Conservation (phyloP, 345 rosid genomes). For the Kandelia obovata region DNA sequence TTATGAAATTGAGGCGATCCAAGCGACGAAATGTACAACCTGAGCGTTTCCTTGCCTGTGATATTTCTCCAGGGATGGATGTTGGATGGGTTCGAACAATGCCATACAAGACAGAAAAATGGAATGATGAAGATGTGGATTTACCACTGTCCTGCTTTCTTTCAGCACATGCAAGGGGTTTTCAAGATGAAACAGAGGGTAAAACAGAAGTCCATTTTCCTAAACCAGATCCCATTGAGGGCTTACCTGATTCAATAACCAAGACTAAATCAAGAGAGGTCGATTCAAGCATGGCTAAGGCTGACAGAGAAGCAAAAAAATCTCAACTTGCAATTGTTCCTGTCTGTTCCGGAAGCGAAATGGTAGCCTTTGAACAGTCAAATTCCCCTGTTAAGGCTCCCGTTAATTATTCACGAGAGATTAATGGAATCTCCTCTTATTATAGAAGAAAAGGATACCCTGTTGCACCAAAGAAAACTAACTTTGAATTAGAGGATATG, state of each 20-base stretch:
- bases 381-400: conserved; percentile 31
- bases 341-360: conserved; percentile 35
- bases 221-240: conserved; percentile 16
- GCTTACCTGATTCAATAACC: conserved; percentile 10
- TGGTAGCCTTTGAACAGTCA: conserved; percentile 30
- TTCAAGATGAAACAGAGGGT: conserved; percentile 16
- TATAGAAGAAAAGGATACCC: conserved; percentile 20
- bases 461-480: conserved; percentile 3
- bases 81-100: conserved; percentile 41
- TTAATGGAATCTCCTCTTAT: conserved; percentile 24
- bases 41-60: conserved; percentile 54
- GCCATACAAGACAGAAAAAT: conserved; percentile 41
- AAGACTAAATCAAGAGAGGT: conserved; percentile 20
- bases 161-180: conserved; percentile 14
- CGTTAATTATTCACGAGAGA: conserved; percentile 24
- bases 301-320: conserved; percentile 16
- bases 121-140: conserved; percentile 50
- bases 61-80: conserved; percentile 32
- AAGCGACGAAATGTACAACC: conserved; percentile 64
- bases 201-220: conserved; percentile 21
- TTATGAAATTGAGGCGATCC: conserved; percentile 59
- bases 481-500: conserved; percentile 40
- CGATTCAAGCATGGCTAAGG: conserved; percentile 3
- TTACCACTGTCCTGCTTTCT: conserved; percentile 51
- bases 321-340: conserved; percentile 53